Evolutionary conservation across 2,329 filamentous ascomycete species (phyloP).

Genomic region (Penicillium sp.): DNA sequence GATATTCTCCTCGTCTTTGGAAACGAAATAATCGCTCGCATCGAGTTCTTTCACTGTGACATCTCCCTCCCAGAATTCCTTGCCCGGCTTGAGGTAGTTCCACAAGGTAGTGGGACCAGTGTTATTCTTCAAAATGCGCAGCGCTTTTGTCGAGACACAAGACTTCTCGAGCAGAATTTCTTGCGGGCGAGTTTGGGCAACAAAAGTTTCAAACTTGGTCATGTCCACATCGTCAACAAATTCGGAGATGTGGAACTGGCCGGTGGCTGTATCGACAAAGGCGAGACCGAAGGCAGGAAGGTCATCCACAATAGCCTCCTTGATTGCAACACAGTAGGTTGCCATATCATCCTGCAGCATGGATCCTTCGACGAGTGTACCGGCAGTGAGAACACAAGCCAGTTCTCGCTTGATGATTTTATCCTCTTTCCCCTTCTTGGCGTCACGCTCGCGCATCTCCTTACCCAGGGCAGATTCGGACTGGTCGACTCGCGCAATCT

Average conservation of each 20-base stretch:
- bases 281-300: slow-evolving; percentile 82
- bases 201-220: slow-evolving; percentile 94
- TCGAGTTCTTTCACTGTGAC: slow-evolving; percentile 76
- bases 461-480: slow-evolving; percentile 94
- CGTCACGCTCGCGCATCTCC: slow-evolving; percentile 92
- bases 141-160: slow-evolving; percentile 75
- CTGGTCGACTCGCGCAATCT: slow-evolving; percentile 94
- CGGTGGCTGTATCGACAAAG: slow-evolving; percentile 92
- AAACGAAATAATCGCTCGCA: slow-evolving; percentile 71
- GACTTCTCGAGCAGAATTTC: slow-evolving; percentile 89
- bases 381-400: slow-evolving; percentile 82
- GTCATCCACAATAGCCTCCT: slow-evolving; percentile 67
- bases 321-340: slow-evolving; percentile 92
- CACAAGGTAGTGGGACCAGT: slow-evolving; percentile 88
- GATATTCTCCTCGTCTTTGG: slow-evolving; percentile 52
- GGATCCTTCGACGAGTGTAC: slow-evolving; percentile 87
- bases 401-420: slow-evolving; percentile 92
- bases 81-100: slow-evolving; percentile 82
- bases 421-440: slow-evolving; percentile 63
- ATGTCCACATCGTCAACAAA: slow-evolving; percentile 89
- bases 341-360: slow-evolving; percentile 99
- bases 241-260: slow-evolving; percentile 87
- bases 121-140: slow-evolving; percentile 94
- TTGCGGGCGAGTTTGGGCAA: slow-evolving; percentile 84
- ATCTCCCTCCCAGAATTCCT: slow-evolving; percentile 89